Evolutionary conservation across 768 basidiomycete species (phyloP).

Genomic region (Amylocystis lapponica): DNA sequence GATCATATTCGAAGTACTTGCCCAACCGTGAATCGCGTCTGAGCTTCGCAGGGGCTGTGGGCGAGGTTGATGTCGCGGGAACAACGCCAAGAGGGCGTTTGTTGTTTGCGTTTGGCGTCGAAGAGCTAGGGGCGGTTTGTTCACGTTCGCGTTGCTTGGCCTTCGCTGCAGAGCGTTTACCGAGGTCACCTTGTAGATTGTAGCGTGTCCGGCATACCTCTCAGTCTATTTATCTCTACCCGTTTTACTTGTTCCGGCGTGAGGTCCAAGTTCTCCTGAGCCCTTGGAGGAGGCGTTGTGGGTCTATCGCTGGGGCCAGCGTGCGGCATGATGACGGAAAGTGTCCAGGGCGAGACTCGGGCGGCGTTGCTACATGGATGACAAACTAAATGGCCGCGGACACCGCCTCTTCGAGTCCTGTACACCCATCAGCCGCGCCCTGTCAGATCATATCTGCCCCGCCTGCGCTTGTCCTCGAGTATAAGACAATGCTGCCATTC

Average conservation of each 20-base stretch:
- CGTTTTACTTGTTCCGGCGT: constrained; percentile 67
- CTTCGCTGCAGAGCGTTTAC: constrained; percentile 52
- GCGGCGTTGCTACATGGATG: constrained; percentile 13
- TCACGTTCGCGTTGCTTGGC: constrained; percentile 66
- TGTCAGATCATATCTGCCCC: too few relatives aligned
- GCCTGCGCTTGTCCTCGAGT: too few relatives aligned
- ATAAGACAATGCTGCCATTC: too few relatives aligned
- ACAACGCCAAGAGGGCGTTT: constrained; percentile 65
- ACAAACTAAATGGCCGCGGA: too few relatives aligned
- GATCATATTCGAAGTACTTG: constrained; percentile 94
- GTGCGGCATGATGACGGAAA: constrained; percentile 8
- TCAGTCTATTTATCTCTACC: constrained; percentile 74
- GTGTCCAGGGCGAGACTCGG: constrained; percentile 5
- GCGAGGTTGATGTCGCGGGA: constrained; percentile 53
- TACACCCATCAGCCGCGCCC: too few relatives aligned
- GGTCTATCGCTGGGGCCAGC: constrained; percentile 18
- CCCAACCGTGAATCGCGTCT: constrained; percentile 77
- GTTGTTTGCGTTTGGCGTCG: constrained; percentile 54
- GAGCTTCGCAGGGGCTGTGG: constrained; percentile 53
- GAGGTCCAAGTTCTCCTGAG: constrained; percentile 21
- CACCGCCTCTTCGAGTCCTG: too few relatives aligned
- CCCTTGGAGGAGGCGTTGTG: constrained; percentile 37
- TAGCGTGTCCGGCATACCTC: constrained; percentile 39
- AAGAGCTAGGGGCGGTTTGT: constrained; percentile 43
- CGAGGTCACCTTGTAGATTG: neutral